Percentiles rank a stretch among this genome's conserved stretches.
Evolutionary conservation across 176 grass and related monocot genomes (phyloP).

Genomic region (Rhynchospora pubera): DNA sequence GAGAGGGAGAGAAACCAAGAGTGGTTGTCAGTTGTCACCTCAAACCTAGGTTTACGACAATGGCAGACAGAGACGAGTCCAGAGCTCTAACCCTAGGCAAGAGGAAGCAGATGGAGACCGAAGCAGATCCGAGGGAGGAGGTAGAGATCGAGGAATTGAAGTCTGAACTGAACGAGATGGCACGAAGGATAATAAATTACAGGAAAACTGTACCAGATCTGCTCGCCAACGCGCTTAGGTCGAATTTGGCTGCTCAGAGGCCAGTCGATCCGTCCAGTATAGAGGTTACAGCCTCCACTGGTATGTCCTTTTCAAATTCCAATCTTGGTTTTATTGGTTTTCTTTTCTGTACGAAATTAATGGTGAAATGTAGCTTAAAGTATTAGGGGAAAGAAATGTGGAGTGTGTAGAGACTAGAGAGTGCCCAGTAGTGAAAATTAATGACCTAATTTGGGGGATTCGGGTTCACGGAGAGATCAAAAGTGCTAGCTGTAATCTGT

Average conservation of each 20-base stretch:
- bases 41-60: background rate
- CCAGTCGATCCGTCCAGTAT: background rate
- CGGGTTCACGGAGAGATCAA: background rate
- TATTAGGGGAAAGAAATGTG: background rate
- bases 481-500: background rate
- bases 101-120: background rate
- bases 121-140: background rate
- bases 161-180: background rate
- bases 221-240: background rate
- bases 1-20: background rate
- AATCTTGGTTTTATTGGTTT: background rate
- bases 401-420: background rate
- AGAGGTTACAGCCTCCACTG: background rate
- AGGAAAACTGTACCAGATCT: background rate
- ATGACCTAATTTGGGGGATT: background rate
- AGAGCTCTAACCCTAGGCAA: slow-evolving; percentile 4
- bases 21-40: background rate
- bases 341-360: background rate
- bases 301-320: background rate
- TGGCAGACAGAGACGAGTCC: background rate
- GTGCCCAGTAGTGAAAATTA: background rate
- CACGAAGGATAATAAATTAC: background rate
- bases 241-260: background rate
- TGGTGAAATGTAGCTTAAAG: background rate
- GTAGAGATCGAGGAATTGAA: background rate